Evolutionary conservation across 495 filamentous ascomycete genomes (phyloP), one percentile per base, ranked within the genome.

Genomic region (Aspergillus bridgeri): DNA sequence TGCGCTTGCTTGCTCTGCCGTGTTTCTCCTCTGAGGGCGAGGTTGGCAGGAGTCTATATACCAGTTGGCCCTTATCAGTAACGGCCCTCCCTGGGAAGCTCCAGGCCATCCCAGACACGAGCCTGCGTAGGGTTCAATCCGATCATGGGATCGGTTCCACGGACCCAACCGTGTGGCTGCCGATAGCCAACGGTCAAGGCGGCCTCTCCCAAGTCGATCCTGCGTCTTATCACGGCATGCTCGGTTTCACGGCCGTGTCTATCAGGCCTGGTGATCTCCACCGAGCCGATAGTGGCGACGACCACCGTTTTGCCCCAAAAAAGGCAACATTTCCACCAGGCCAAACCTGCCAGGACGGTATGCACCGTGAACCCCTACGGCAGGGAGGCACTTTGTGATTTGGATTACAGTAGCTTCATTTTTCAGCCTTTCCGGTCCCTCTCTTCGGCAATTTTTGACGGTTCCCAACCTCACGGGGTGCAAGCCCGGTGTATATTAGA

Each of bases 141-240:
- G 48, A 51, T 51, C 48, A 24, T 25, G 25, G 21, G 48, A 51
- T 51, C 48, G 48, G 48, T 13, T 51, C 7, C 33, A 11, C 33
- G 33, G 33, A 15, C 33, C 33, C 33, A 38, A 38, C 33, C 33
- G 33, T 38, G 33, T 38, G 33, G 33, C 33, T 38, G 33, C 33
- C 33, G 33, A 38, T 15, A 3, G 33, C 7, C 11, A 3, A 15
- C n/a, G 5, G 42, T 8, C 25, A 27, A 11, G 23, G 20, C 17
- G 15, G 42, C 15, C 2, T 42, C 24, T 27, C 8, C 8, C 48
- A 27, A 3, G n/a, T 15, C 13, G 13, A 17, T 13, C 25, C 8
- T 19, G 48, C 9, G 8, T 11, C 21, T 15, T 19, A 22, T 15
- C 50, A 42, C 50, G 50, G 50, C 24, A 38, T 51, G 25, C 3